A percentile compares a stretch with the other conserved stretches of the same genome.
phyloP scores from a whole-genome alignment of 306 rosid genomes.

The Corylus avellana region DNA sequence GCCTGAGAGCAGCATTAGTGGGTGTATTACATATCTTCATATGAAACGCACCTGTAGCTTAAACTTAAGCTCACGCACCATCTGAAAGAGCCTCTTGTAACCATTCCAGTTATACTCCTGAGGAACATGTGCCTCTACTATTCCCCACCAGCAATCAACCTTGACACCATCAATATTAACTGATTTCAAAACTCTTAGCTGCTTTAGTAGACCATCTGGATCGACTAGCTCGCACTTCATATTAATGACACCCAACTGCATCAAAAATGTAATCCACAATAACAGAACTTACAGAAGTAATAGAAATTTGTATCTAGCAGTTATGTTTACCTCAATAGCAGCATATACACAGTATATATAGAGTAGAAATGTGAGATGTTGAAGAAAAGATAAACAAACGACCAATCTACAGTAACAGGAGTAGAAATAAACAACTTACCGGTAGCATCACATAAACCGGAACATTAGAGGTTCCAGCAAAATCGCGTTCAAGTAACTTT shows the following conservation, averaged over 20 bases:
- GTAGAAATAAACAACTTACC: constrained; percentile 49
- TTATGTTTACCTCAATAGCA: constrained; percentile 5
- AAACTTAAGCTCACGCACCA: constrained; percentile 80
- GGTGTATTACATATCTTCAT: background rate
- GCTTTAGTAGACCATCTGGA: constrained; percentile 85
- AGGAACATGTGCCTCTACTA: constrained; percentile 94
- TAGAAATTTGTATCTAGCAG: constrained; percentile 20
- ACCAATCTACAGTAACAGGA: constrained; percentile 12
- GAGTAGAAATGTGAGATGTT: constrained; percentile 11
- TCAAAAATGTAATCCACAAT: constrained; percentile 26
- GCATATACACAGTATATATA: background rate
- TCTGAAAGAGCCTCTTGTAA: constrained; percentile 89
- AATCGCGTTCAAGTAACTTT: constrained; percentile 72
- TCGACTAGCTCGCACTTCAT: constrained; percentile 94
- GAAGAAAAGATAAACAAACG: constrained; percentile 24
- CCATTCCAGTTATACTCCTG: constrained; percentile 98
- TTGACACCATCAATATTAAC: constrained; percentile 76
- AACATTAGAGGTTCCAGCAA: constrained; percentile 71
- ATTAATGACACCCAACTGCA: constrained; percentile 86
- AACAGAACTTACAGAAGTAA: constrained; percentile 20
- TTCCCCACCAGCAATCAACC: constrained; percentile 99
- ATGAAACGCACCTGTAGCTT: constrained; percentile 73
- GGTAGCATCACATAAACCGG: constrained; percentile 94
- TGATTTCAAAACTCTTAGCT: constrained; percentile 83
- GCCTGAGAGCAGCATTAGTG: background rate